Evolutionary conservation across 2,329 filamentous ascomycete species (phyloP).

Genomic region (Leptosphaerulina australis): DNA sequence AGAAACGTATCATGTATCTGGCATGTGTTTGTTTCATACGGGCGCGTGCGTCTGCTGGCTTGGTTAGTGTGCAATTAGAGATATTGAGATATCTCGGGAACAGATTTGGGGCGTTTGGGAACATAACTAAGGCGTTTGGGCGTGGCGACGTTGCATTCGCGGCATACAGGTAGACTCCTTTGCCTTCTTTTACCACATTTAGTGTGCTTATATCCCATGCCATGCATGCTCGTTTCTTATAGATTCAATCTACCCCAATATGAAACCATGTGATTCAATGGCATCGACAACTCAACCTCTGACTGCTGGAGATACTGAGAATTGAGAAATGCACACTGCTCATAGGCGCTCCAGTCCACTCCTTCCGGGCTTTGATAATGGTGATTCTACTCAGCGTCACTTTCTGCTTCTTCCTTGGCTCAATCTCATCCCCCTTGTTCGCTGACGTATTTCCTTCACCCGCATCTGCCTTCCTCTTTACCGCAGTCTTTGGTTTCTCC

Average conservation of each 20-base stretch:
- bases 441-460: conserved; percentile 4
- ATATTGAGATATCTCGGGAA: no score
- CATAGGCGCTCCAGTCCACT: not conserved
- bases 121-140: not conserved
- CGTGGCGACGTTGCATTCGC: not conserved
- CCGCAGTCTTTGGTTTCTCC: not conserved
- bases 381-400: not conserved
- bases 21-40: not conserved
- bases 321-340: no score
- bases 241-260: not conserved
- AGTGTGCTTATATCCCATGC: not conserved
- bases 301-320: no score
- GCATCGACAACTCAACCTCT: no score
- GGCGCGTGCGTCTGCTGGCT: not conserved
- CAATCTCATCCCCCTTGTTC: conserved; percentile 19
- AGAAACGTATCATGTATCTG: conserved; percentile 2
- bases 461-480: conserved; percentile 5
- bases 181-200: not conserved
- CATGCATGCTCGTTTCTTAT: not conserved
- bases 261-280: not conserved
- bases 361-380: not conserved
- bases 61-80: no score
- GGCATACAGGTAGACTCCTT: not conserved
- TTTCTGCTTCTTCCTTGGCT: conserved; percentile 7
- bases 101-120: no score